Conservation (phyloP, 345 rosid genomes). For the Isatis tinctoria region DNA sequence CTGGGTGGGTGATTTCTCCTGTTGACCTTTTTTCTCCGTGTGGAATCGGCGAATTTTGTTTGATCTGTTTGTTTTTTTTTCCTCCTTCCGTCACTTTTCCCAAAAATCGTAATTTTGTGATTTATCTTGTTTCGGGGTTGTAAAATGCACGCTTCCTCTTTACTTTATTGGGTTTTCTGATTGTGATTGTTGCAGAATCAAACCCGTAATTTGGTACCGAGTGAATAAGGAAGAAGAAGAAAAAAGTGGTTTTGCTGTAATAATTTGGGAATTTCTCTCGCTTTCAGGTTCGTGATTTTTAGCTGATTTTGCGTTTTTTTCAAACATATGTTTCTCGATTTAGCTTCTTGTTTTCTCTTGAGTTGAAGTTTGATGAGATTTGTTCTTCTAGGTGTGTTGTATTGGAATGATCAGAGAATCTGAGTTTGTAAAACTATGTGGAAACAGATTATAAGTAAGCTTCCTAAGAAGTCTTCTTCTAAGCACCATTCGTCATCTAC, state of each 20-base stretch:
- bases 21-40: neutral
- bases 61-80: neutral
- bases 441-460: constrained; percentile 76
- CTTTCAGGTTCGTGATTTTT: constrained; percentile 14
- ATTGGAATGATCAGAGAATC: constrained; percentile 15
- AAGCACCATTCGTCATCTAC: constrained; percentile 39
- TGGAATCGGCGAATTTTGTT: constrained; percentile 26
- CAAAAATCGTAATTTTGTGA: constrained; percentile 1
- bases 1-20: neutral
- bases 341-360: neutral
- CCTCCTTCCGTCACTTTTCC: neutral
- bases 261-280: constrained; percentile 19
- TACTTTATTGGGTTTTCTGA: neutral
- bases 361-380: constrained; percentile 2
- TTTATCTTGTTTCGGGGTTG: constrained; percentile 8
- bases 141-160: neutral
- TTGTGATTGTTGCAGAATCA: constrained; percentile 8
- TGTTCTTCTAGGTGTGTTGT: neutral
- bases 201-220: constrained; percentile 7
- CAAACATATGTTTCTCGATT: neutral
- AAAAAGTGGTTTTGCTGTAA: constrained; percentile 13
- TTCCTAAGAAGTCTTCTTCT: constrained; percentile 76
- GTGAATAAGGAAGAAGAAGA: constrained; percentile 19
- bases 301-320: neutral
- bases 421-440: constrained; percentile 45